phyloP scores from a whole-genome alignment of 2,329 filamentous ascomycete genomes.

The Exophiala viscosa region DNA sequence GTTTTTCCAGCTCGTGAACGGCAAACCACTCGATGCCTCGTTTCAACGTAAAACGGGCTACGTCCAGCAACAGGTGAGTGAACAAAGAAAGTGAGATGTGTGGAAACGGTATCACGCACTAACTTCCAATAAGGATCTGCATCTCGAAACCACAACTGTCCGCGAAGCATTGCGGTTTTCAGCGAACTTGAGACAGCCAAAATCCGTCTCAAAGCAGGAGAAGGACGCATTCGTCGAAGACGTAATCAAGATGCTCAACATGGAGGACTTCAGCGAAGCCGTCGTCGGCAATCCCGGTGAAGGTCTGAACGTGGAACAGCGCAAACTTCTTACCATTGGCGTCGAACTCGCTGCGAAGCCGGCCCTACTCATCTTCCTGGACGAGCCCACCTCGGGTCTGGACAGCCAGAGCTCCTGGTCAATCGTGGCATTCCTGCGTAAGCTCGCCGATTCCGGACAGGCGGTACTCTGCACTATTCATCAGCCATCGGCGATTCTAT shows the following conservation, averaged over 20 bases:
- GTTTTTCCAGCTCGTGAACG: conserved; percentile 51
- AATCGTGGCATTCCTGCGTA: conserved; percentile 60
- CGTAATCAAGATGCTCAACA: conserved; percentile 81
- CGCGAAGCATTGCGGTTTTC: conserved; percentile 75
- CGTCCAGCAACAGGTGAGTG: conserved; percentile 61
- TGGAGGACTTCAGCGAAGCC: conserved; percentile 85
- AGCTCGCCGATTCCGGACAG: conserved; percentile 48
- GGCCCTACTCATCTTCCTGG: conserved; percentile 63
- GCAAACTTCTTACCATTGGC: conserved; percentile 78
- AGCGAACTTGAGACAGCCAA: conserved; percentile 79
- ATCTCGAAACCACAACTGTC: conserved; percentile 62
- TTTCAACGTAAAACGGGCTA: conserved; percentile 67
- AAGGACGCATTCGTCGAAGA: conserved; percentile 84
- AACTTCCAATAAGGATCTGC: conserved; percentile 53
- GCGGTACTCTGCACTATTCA: conserved; percentile 56
- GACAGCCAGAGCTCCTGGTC: conserved; percentile 63
- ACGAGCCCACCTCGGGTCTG: conserved; percentile 59
- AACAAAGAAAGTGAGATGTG: too few relatives aligned
- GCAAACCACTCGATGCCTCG: conserved; percentile 51
- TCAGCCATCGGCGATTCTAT: conserved; percentile 53
- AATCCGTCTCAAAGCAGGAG: conserved; percentile 63
- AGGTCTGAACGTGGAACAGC: conserved; percentile 61
- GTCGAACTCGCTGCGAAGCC: conserved; percentile 75
- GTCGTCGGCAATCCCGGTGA: conserved; percentile 85
- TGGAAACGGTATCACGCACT: conserved; percentile 45